phyloP scores from a whole-genome alignment of 345 rosid species.

The Melaleuca alternifolia region DNA sequence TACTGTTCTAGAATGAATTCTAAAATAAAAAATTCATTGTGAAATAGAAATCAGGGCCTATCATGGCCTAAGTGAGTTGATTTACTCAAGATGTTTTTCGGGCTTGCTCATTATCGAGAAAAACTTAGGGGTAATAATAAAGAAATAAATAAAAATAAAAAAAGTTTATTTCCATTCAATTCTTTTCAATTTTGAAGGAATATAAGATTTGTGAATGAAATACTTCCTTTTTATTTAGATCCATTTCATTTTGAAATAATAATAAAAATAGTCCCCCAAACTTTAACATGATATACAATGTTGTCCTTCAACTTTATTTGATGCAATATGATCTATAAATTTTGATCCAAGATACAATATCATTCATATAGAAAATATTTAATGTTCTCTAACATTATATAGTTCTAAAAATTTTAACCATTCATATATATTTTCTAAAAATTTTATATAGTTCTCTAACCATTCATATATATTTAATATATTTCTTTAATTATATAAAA shows the following conservation, averaged over 20 bases:
- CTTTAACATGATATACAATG: background rate
- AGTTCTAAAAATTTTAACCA: too few species aligned
- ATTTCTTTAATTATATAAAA: background rate
- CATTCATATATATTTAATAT: fast-evolving
- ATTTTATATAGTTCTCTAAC: too few species aligned
- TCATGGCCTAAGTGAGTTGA: background rate
- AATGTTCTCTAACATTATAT: too few species aligned
- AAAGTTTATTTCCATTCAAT: background rate
- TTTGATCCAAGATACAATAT: too few species aligned
- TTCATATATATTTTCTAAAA: too few species aligned
- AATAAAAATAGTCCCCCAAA: background rate
- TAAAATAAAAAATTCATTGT: too few species aligned
- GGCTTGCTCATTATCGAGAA: background rate
- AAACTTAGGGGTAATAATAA: background rate
- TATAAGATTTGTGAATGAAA: background rate
- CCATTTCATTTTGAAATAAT: background rate
- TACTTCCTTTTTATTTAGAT: background rate
- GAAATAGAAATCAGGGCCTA: too few species aligned
- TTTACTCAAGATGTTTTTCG: background rate
- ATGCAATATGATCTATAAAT: background rate
- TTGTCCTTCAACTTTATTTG: background rate
- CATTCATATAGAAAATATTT: too few species aligned
- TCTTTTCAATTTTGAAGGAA: background rate
- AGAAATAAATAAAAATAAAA: fast-evolving
- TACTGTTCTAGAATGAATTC: too few species aligned